phyloP scores from a whole-genome alignment of 106 monocot species.

The Narthecium ossifragum region DNA sequence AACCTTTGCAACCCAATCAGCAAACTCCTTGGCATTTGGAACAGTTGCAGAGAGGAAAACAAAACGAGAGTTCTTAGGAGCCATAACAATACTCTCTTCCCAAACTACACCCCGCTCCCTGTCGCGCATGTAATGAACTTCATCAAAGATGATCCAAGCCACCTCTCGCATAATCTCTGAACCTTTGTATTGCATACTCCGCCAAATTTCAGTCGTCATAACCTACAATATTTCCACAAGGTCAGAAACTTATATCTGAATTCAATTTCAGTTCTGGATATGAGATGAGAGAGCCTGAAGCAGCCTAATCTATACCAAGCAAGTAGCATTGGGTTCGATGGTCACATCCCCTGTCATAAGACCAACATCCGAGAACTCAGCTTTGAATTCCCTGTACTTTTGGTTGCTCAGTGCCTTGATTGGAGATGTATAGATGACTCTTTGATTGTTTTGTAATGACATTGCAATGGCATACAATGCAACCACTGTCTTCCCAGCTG shows the following conservation, averaged over 20 bases:
- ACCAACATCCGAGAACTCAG: conserved; percentile 92
- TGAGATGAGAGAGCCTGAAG: too few species aligned
- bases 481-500: conserved; percentile 95
- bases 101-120: conserved; percentile 96
- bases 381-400: conserved; percentile 96
- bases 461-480: conserved; percentile 93
- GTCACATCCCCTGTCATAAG: conserved; percentile 99
- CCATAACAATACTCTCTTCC: conserved; percentile 99
- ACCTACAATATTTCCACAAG: conserved; percentile 67
- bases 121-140: conserved; percentile 98
- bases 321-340: conserved; percentile 95
- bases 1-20: conserved; percentile 99
- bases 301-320: conserved; percentile 63
- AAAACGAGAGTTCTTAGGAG: conserved; percentile 85
- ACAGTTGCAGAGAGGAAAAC: conserved; percentile 98
- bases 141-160: conserved; percentile 97
- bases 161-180: conserved; percentile 93
- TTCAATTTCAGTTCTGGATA: too few species aligned
- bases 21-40: conserved; percentile 97
- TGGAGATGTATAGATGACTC: conserved; percentile 95
- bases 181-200: conserved; percentile 97
- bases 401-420: conserved; percentile 99
- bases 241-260: too few species aligned
- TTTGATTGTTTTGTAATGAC: conserved; percentile 76
- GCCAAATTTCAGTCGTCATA: conserved; percentile 99